Base-by-base conservation (phyloP, 257 asterid species). In the Solanum tarijense region DNA sequence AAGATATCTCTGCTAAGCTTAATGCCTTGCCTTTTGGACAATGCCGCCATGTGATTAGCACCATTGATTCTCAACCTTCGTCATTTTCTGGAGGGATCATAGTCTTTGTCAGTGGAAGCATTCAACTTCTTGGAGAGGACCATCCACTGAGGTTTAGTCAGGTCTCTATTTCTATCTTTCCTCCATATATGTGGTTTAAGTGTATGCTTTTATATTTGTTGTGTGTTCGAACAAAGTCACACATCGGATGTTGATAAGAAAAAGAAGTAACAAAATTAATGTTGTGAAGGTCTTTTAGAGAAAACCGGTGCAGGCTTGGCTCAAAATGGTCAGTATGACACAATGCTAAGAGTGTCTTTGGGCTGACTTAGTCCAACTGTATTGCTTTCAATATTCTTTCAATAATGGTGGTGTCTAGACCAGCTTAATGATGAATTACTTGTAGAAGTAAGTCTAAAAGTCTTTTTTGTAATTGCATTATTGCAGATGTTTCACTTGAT, bases 61-160 rank as follows among this genome's bases (percentile, higher is more conserved):
- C 95, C 66, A 85, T 91, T 34, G 96, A 94, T 91, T 90, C 92
- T 71, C 95, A 93, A 85, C 93, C 93, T 20, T 92, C 94, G 1
- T 88, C 89, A 4, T 52, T 86, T 23, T 76, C 75, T 1, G 94
- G 94, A n/a, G 94, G 95, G 76, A 25, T 93, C 74, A 46, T 94
- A 69, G 90, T 94, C 32, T 93, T 93, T 7, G 93, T 93, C 12
- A 93, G 94, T 66, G 96, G 95, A 39, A 90, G 93, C 93, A 92
- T 93, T 91, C 94, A 90, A 21, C 90, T 91, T 18, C 90, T 43
- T 13, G 94, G 93, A 60, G 94, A 93, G 88, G 95, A 91, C 35
- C 91, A 93, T 83, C 90, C 95, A 55, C 88, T 93, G 86, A 93
- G 96, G 89, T 94, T 94, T 89, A 94, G 96, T 90, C 94, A 93